phyloP scores from a whole-genome alignment of 2,329 filamentous ascomycete species.

The Verticillium nubilum region DNA sequence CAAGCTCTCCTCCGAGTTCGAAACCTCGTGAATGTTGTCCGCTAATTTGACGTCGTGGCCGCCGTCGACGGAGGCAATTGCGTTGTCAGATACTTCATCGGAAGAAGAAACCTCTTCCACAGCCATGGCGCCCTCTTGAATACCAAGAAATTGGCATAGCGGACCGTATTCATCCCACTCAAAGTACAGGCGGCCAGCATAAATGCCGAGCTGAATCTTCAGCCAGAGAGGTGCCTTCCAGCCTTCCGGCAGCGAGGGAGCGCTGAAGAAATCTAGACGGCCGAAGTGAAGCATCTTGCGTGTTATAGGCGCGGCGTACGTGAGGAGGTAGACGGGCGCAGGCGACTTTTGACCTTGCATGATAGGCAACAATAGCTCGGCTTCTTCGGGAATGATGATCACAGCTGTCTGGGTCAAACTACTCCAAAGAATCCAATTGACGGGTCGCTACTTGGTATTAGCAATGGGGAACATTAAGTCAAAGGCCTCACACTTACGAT shows the following conservation, averaged over 20 bases:
- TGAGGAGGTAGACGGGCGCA: constrained; percentile 37
- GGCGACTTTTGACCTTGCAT: constrained; percentile 21
- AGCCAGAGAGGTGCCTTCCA: constrained; percentile 47
- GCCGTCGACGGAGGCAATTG: background rate
- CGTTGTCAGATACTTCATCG: background rate
- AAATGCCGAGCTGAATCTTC: constrained; percentile 51
- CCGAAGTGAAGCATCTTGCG: constrained; percentile 56
- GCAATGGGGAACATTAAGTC: background rate
- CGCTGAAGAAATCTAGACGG: constrained; percentile 41
- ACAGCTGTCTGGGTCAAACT: constrained; percentile 39
- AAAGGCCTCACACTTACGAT: constrained; percentile 17
- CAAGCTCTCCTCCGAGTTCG: too few species aligned
- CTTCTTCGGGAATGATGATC: constrained; percentile 59
- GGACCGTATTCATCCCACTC: constrained; percentile 37
- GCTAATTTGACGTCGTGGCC: background rate
- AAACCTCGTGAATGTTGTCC: too few species aligned
- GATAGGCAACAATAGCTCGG: constrained; percentile 44
- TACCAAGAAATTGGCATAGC: constrained; percentile 26
- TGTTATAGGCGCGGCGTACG: constrained; percentile 56
- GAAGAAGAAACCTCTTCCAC: background rate
- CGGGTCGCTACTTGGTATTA: constrained; percentile 29
- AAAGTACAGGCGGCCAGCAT: constrained; percentile 57
- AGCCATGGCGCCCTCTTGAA: too few species aligned
- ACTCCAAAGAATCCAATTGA: constrained; percentile 60
- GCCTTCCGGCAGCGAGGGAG: constrained; percentile 36